A percentile compares a stretch with the other conserved stretches of the same genome.
Conservation (phyloP, 2,329 filamentous ascomycete species). For the Fusarium napiforme region DNA sequence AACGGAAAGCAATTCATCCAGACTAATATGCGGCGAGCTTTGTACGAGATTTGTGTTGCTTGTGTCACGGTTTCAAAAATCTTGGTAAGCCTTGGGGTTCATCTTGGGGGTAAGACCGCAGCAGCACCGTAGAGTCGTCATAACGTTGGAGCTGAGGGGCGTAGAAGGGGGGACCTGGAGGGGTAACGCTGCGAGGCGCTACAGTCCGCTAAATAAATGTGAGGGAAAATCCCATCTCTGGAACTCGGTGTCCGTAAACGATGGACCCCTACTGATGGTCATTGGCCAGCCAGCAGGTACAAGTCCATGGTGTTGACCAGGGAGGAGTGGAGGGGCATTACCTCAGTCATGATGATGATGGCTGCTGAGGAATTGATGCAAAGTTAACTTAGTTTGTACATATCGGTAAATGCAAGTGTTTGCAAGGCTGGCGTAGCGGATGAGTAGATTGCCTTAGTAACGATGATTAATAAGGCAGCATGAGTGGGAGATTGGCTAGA, state of each 20-base stretch:
- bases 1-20: constrained; percentile 6
- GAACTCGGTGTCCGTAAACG: constrained; percentile 43
- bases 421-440: neutral
- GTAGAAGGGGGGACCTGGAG: constrained; percentile 30
- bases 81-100: constrained; percentile 39
- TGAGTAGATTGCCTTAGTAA: neutral
- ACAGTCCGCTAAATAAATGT: constrained; percentile 17
- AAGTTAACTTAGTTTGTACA: constrained; percentile 22
- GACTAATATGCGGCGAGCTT: constrained; percentile 28
- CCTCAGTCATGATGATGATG: constrained; percentile 41
- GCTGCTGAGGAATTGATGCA: constrained; percentile 11
- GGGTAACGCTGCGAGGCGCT: constrained; percentile 22
- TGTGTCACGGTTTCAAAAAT: constrained; percentile 40
- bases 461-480: neutral
- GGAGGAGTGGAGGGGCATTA: constrained; percentile 36
- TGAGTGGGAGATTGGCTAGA: neutral
- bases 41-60: constrained; percentile 41
- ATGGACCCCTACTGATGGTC: constrained; percentile 32
- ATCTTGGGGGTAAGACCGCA: constrained; percentile 39
- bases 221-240: constrained; percentile 33
- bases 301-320: constrained; percentile 2
- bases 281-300: constrained; percentile 13
- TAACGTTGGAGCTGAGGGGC: constrained; percentile 40
- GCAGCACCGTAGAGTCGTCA: constrained; percentile 38
- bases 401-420: neutral